These are phyloP conservation scores for Paraconiothyrium sp. DNA, from an alignment of 2,329 filamentous ascomycete species.

Conservation along the genomic window DNA sequence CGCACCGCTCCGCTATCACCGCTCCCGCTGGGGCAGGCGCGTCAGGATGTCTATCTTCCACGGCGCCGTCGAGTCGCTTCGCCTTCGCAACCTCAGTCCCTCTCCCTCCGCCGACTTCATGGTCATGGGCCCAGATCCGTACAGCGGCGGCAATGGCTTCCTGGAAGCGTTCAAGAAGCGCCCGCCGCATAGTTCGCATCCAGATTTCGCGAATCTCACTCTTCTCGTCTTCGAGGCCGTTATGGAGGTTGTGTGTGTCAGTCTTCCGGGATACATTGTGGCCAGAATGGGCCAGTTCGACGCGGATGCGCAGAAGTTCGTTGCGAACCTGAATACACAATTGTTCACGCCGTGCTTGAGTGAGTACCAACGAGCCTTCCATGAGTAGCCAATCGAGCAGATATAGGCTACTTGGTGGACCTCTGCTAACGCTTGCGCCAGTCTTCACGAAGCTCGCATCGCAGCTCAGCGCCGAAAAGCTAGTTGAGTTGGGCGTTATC, in stretches of 20 bases:
- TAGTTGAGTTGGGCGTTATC: conserved; percentile 90
- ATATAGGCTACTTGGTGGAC: neutral
- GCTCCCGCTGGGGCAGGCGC: conserved; percentile 14
- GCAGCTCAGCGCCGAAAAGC: conserved; percentile 89
- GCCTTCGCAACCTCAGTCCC: conserved; percentile 43
- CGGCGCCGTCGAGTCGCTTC: conserved; percentile 44
- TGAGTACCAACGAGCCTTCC: conserved; percentile 54
- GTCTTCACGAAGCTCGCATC: conserved; percentile 98
- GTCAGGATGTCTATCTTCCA: conserved; percentile 44
- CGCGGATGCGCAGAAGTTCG: conserved; percentile 93
- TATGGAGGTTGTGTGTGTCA: conserved; percentile 93
- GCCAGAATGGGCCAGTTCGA: conserved; percentile 92
- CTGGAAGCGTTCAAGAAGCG: conserved; percentile 42
- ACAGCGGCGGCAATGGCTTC: conserved; percentile 42
- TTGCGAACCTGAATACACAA: conserved; percentile 95
- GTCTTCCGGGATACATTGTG: conserved; percentile 91
- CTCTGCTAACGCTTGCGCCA: conserved; percentile 49
- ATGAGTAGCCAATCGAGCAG: neutral
- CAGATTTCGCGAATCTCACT: conserved; percentile 73
- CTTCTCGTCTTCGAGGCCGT: conserved; percentile 94
- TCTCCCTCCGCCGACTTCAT: conserved; percentile 35
- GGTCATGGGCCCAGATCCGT: conserved; percentile 46
- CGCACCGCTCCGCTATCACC: conserved; percentile 11
- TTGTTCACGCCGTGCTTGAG: conserved; percentile 97
- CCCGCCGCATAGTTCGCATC: conserved; percentile 60